Percentiles rank a stretch among this genome's conserved stretches.
These are phyloP conservation scores for Acanthamoeba healyi DNA, from an alignment of 208 protist species.

Conservation along the genomic window DNA sequence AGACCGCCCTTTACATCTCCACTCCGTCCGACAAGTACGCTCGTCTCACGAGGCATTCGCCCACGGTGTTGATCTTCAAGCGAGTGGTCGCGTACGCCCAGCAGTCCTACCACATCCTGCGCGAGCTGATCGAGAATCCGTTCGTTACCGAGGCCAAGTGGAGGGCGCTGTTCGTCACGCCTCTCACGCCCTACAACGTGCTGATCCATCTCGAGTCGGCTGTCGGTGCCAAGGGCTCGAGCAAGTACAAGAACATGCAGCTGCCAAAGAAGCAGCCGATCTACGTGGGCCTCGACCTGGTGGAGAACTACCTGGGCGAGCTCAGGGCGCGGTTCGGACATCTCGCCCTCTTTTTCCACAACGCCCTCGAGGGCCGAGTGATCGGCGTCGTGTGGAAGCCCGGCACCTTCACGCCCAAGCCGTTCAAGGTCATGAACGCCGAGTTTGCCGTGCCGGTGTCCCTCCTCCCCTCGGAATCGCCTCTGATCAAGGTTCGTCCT, in stretches of 20 bases:
- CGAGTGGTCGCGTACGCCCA: background rate
- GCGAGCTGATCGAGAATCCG: background rate
- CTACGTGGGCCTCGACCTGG: conserved; percentile 34
- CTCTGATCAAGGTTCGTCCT: background rate
- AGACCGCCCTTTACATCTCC: conserved; percentile 22
- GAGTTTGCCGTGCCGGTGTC: background rate
- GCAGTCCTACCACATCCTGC: conserved; percentile 28
- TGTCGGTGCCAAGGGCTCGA: background rate
- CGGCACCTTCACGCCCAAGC: background rate
- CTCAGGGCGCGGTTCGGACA: conserved; percentile 15
- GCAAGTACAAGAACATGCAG: background rate
- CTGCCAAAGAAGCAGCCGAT: background rate
- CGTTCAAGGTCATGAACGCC: background rate
- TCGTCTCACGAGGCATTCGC: background rate
- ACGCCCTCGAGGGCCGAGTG: conserved; percentile 10
- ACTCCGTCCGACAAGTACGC: conserved; percentile 33
- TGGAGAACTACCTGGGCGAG: conserved; percentile 18
- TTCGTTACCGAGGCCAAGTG: conserved; percentile 31
- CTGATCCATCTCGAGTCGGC: background rate
- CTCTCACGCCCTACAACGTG: conserved; percentile 14
- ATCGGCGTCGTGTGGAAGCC: conserved; percentile 68
- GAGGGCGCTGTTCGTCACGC: background rate
- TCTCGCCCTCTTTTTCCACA: conserved; percentile 63
- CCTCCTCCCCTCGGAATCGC: background rate
- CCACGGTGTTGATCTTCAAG: conserved; percentile 22